Conservation (phyloP, 1,139 yeast species). For the Suhomyces panamericanus region DNA sequence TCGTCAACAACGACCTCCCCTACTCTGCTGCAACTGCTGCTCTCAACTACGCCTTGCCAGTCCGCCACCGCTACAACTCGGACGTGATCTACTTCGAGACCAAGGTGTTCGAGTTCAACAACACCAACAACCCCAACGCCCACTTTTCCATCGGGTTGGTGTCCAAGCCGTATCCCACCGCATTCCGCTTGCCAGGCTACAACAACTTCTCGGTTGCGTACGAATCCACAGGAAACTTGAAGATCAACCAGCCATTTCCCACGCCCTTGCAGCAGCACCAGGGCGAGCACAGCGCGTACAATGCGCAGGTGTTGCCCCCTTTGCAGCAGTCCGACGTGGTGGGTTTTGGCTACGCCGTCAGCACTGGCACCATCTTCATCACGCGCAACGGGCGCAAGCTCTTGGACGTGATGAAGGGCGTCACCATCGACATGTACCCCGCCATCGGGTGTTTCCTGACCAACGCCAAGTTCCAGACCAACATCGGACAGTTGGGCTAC, state of each 20-base stretch:
- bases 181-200: constrained; percentile 84
- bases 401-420: constrained; percentile 79
- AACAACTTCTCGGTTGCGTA: constrained; percentile 82
- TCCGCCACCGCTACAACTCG: constrained; percentile 51
- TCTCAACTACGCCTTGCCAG: constrained; percentile 65
- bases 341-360: constrained; percentile 84
- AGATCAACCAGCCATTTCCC: constrained; percentile 75
- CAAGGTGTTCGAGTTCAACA: constrained; percentile 54
- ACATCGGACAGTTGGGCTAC: constrained; percentile 88
- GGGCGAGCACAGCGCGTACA: constrained; percentile 47
- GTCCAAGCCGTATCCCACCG: constrained; percentile 81
- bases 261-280: constrained; percentile 49
- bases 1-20: constrained; percentile 43
- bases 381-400: constrained; percentile 89
- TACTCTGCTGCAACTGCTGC: constrained; percentile 49
- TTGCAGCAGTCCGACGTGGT: constrained; percentile 84
- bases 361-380: constrained; percentile 80
- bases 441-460: constrained; percentile 79
- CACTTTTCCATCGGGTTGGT: constrained; percentile 75
- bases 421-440: constrained; percentile 80
- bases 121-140: constrained; percentile 38
- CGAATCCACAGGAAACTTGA: constrained; percentile 79
- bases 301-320: constrained; percentile 74
- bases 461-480: constrained; percentile 75
- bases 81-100: constrained; percentile 72